Base-by-base conservation (phyloP, 805 yeast species). In the Komagataella populi region DNA sequence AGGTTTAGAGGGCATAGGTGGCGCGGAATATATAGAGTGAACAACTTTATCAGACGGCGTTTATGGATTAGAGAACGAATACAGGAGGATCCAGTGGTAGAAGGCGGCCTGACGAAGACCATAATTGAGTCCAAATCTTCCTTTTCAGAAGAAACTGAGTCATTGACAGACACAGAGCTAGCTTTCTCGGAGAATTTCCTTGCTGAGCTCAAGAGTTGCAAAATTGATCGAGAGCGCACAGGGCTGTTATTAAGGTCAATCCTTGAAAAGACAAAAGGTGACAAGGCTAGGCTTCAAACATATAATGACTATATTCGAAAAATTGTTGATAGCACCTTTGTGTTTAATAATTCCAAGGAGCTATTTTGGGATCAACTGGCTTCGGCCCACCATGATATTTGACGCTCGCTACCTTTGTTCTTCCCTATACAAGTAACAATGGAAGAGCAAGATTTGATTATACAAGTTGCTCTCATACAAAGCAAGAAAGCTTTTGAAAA, bases 11-110 rank as follows among this genome's bases (percentile, higher is more conserved):
- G 73, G 49, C 60, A 59, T 47, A 59, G 62, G 45, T 78, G 83
- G 83, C 73, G 72, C 56, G 82, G 81, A 4, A 68, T 69, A 45
- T 74, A 73, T 45, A 60, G 68, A 47, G 63, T 74, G 54, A 80
- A 80, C 0, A 74, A 75, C 53, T 73, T 74, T 58, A 73, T 76
- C 1, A 56, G 83, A 48, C 58, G 80, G 48, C 60, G 82, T 50
- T 61, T 76, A 2, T 78, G 82, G 83, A 63, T 73, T 3, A 59
- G 81, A 49, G 62, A 67, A 62, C 59, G 78, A 14, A 30, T 30
- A 10, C 39, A 30, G 39, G 39, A 30, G 10, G 39, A 30, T 30
- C 14, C 39, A 10, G 6, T 30, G 39, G 4, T 30, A 30, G 39
- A 30, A 14, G 12, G 14, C 14, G 39, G 14, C n/a, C 14, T 10